Conservation (phyloP, 306 rosid species). For the Glycine latifolia region DNA sequence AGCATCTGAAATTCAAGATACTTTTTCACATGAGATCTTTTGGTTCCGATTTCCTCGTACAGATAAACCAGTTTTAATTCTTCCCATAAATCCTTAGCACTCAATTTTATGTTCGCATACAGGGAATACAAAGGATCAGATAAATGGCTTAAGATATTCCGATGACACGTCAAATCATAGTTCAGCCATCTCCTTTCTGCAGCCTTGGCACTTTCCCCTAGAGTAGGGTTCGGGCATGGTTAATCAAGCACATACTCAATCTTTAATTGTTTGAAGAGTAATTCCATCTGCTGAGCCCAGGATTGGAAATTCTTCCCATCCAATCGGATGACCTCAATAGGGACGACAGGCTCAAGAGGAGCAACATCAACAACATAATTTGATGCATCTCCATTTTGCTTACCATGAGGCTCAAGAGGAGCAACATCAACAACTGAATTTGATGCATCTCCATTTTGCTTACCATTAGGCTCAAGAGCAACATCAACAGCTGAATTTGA, state of each 20-base stretch:
- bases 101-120: conserved; percentile 59
- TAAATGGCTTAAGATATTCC: conserved; percentile 67
- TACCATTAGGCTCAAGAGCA: conserved; percentile 52
- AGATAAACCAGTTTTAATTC: conserved; percentile 63
- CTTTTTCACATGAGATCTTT: conserved; percentile 76
- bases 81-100: conserved; percentile 86
- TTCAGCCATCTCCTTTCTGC: conserved; percentile 73
- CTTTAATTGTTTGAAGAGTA: conserved; percentile 60
- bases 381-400: conserved; percentile 54
- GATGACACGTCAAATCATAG: conserved; percentile 70
- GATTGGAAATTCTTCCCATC: conserved; percentile 75
- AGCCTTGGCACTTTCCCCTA: conserved; percentile 54
- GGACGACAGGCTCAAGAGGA: conserved; percentile 46
- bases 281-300: conserved; percentile 73
- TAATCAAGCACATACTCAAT: conserved; percentile 70
- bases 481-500: background rate
- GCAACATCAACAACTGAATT: conserved; percentile 47
- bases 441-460: conserved; percentile 54
- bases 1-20: conserved; percentile 77
- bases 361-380: conserved; percentile 47
- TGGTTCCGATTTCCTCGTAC: conserved; percentile 65
- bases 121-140: conserved; percentile 68
- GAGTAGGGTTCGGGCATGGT: conserved; percentile 57
- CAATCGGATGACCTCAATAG: conserved; percentile 62
- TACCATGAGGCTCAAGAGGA: conserved; percentile 52